These are phyloP conservation scores for Irineochytrium annulatum DNA, from an alignment of 192 early-diverging fungal species.

Conservation along the genomic window DNA sequence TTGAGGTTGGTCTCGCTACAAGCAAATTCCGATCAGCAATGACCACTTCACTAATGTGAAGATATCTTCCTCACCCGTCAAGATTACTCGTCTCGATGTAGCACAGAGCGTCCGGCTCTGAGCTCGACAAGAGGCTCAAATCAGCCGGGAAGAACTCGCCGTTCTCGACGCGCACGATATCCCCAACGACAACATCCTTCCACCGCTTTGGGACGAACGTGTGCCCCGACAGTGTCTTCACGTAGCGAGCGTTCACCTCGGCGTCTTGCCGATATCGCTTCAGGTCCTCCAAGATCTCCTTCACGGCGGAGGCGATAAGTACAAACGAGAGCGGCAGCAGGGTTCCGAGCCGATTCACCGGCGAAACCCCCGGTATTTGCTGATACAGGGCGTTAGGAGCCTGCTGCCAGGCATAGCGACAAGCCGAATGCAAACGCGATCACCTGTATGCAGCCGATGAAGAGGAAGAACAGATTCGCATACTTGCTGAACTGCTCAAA, in stretches of 20 bases:
- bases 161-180: conserved; percentile 87
- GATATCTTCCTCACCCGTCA: conserved; percentile 69
- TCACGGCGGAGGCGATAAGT: conserved; percentile 81
- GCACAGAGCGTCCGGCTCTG: conserved; percentile 93
- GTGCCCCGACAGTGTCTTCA: conserved; percentile 37
- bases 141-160: conserved; percentile 89
- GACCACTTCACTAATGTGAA: background rate
- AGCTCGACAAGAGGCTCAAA: conserved; percentile 82
- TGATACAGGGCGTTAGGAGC: conserved; percentile 29
- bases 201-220: conserved; percentile 78
- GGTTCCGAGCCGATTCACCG: conserved; percentile 86
- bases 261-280: conserved; percentile 45
- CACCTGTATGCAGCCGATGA: conserved; percentile 88
- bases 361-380: conserved; percentile 91
- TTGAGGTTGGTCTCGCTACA: conserved; percentile 94
- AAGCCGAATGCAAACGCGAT: background rate
- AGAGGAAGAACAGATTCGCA: conserved; percentile 96
- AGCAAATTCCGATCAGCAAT: background rate
- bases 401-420: background rate
- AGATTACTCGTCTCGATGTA: conserved; percentile 98
- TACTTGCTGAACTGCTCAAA: conserved; percentile 95
- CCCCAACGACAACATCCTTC: conserved; percentile 82
- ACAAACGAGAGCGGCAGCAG: conserved; percentile 79
- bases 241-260: conserved; percentile 38
- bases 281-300: conserved; percentile 88